phyloP scores from a whole-genome alignment of 192 early-diverging fungal species.

The Irineochytrium annulatum region DNA sequence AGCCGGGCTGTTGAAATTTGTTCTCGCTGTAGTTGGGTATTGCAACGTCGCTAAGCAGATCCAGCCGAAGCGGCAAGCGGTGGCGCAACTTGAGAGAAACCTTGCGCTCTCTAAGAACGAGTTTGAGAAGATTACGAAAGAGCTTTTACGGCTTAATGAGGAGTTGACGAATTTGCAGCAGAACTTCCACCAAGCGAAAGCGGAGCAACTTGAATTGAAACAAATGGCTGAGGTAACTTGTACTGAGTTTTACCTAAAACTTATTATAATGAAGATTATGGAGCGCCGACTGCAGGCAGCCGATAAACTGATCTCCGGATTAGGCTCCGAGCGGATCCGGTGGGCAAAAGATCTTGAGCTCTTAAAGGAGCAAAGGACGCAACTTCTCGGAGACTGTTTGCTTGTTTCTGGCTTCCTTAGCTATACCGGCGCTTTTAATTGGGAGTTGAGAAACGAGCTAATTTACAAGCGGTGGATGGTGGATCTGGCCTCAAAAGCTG shows the following conservation, averaged over 20 bases:
- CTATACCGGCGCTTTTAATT: conserved; percentile 62
- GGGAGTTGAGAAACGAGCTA: conserved; percentile 56
- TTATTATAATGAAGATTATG: too few relatives aligned
- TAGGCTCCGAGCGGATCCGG: conserved; percentile 56
- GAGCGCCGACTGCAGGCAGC: conserved; percentile 57
- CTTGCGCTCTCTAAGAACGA: conserved; percentile 55
- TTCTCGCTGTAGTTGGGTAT: conserved; percentile 57
- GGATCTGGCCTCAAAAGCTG: conserved; percentile 36
- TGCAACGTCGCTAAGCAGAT: conserved; percentile 60
- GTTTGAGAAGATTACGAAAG: conserved; percentile 56
- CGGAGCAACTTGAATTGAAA: conserved; percentile 57
- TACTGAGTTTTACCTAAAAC: too few relatives aligned
- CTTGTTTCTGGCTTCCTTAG: conserved; percentile 56
- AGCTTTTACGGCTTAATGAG: conserved; percentile 49
- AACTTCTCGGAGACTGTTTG: conserved; percentile 56
- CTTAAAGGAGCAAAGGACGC: conserved; percentile 51
- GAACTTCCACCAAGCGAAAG: conserved; percentile 56
- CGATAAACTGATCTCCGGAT: conserved; percentile 58
- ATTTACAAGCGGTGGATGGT: conserved; percentile 56
- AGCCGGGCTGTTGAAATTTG: conserved; percentile 54
- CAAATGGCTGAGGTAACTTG: conserved; percentile 59
- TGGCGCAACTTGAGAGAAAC: conserved; percentile 54
- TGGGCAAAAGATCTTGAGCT: conserved; percentile 54
- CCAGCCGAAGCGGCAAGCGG: conserved; percentile 53
- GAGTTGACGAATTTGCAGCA: conserved; percentile 47